Conservation (phyloP, 371 early-diverging fungal species). For the Mortierella sp. region DNA sequence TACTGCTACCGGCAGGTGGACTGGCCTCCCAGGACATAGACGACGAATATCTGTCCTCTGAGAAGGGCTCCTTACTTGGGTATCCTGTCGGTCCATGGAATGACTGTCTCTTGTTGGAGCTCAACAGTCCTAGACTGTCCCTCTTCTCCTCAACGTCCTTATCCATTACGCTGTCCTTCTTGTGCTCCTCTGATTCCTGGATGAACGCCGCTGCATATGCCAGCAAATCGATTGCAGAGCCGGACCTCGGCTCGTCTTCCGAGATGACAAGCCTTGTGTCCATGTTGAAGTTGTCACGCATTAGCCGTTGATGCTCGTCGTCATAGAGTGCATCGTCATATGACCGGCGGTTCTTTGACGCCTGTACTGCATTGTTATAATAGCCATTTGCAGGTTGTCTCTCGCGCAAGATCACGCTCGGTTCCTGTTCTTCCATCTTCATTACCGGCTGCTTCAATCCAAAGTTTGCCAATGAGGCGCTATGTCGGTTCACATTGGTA, state of each 20-base stretch:
- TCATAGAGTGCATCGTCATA: constrained; percentile 47
- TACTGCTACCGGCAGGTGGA: constrained; percentile 10
- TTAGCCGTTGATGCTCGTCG: constrained; percentile 47
- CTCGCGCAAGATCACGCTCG: constrained; percentile 14
- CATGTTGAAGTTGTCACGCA: constrained; percentile 53
- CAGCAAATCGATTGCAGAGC: constrained; percentile 49
- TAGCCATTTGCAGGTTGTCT: constrained; percentile 11
- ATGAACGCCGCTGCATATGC: constrained; percentile 48
- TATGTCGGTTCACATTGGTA: constrained; percentile 25
- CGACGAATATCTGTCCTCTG: constrained; percentile 33
- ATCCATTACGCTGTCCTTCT: constrained; percentile 43
- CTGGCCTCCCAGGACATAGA: constrained; percentile 41
- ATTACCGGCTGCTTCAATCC: constrained; percentile 21
- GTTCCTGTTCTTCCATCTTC: constrained; percentile 23
- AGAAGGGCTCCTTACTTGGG: constrained; percentile 42
- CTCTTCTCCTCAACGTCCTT: constrained; percentile 33
- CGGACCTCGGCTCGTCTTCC: constrained; percentile 47
- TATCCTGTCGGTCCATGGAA: constrained; percentile 51
- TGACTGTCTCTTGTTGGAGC: constrained; percentile 45
- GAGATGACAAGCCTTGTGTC: constrained; percentile 45
- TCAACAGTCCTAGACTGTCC: constrained; percentile 21
- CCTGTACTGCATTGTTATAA: constrained; percentile 20
- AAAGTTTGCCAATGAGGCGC: constrained; percentile 31
- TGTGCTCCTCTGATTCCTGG: constrained; percentile 49
- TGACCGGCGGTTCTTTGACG: constrained; percentile 32